Evolutionary conservation across 2,329 filamentous ascomycete species (phyloP).

Genomic region (Colletotrichum liaoningense): DNA sequence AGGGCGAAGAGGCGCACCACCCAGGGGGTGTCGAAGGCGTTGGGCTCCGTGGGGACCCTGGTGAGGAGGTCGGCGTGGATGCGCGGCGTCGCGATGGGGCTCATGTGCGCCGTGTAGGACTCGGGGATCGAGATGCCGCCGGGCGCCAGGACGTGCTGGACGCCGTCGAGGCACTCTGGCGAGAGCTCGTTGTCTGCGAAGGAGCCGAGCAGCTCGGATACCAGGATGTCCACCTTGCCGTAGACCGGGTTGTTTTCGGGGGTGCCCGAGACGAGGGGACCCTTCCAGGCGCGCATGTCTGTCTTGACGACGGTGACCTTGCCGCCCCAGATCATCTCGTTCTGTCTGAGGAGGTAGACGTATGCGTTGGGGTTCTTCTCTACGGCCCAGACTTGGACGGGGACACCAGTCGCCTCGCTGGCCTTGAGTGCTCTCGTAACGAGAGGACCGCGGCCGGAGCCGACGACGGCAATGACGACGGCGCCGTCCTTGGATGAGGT

Average conservation of each 20-base stretch:
- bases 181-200: slow-evolving; percentile 98
- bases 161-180: slow-evolving; percentile 95
- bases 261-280: slow-evolving; percentile 68
- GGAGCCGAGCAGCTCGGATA: slow-evolving; percentile 93
- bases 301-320: slow-evolving; percentile 91
- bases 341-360: slow-evolving; percentile 89
- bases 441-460: slow-evolving; percentile 90
- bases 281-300: slow-evolving; percentile 97
- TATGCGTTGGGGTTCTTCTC: slow-evolving; percentile 99
- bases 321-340: slow-evolving; percentile 82
- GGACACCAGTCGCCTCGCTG: slow-evolving; percentile 78
- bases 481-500: slow-evolving; percentile 77
- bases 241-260: slow-evolving; percentile 58
- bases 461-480: slow-evolving; percentile 90
- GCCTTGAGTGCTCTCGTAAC: slow-evolving; percentile 89
- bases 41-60: slow-evolving; percentile 70
- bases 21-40: slow-evolving; percentile 90
- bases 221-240: slow-evolving; percentile 86
- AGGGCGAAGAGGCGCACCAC: slow-evolving; percentile 93
- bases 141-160: slow-evolving; percentile 85
- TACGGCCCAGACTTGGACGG: slow-evolving; percentile 89
- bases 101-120: slow-evolving; percentile 93
- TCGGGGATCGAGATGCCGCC: slow-evolving; percentile 94
- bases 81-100: slow-evolving; percentile 89
- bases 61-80: slow-evolving; percentile 83